These are phyloP conservation scores for Obelidium mucronatum DNA, from an alignment of 192 early-diverging fungal species.

Conservation along the genomic window DNA sequence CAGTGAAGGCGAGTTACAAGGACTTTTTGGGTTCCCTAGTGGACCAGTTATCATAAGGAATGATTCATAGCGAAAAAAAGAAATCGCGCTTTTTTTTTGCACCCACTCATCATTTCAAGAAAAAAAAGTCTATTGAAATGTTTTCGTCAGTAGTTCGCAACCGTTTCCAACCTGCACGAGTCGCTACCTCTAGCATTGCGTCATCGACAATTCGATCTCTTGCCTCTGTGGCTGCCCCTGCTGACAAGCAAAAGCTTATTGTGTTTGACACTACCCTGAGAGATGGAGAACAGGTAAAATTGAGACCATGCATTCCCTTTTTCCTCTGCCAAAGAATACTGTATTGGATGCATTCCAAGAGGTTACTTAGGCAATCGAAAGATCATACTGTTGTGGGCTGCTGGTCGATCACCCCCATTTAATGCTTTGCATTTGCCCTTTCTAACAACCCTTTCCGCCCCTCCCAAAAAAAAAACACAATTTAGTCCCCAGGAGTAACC, in stretches of 20 bases:
- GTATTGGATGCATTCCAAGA: too few relatives aligned
- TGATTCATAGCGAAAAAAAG: too few relatives aligned
- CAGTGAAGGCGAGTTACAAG: conserved; percentile 1
- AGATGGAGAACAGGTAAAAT: conserved; percentile 93
- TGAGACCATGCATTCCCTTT: too few relatives aligned
- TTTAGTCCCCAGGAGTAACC: conserved; percentile 94
- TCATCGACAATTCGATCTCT: neutral
- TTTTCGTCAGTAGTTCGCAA: neutral
- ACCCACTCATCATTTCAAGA: too few relatives aligned
- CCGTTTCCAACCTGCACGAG: neutral
- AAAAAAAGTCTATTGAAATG: too few relatives aligned
- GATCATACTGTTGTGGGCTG: too few relatives aligned
- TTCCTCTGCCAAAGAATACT: too few relatives aligned
- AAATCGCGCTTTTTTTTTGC: too few relatives aligned
- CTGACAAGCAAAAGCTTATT: conserved; percentile 77
- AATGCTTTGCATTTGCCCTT: too few relatives aligned
- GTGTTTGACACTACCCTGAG: conserved; percentile 97
- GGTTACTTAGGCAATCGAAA: too few relatives aligned
- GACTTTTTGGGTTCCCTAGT: neutral
- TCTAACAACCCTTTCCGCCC: neutral
- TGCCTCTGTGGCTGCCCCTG: conserved; percentile 9
- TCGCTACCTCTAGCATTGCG: neutral
- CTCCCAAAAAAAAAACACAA: neutral
- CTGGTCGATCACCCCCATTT: too few relatives aligned
- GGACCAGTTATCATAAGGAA: neutral